Evolutionary conservation across 192 early-diverging fungal genomes (phyloP), one percentile per base, ranked within the genome.

Genomic region (Paraglomus occultum): DNA sequence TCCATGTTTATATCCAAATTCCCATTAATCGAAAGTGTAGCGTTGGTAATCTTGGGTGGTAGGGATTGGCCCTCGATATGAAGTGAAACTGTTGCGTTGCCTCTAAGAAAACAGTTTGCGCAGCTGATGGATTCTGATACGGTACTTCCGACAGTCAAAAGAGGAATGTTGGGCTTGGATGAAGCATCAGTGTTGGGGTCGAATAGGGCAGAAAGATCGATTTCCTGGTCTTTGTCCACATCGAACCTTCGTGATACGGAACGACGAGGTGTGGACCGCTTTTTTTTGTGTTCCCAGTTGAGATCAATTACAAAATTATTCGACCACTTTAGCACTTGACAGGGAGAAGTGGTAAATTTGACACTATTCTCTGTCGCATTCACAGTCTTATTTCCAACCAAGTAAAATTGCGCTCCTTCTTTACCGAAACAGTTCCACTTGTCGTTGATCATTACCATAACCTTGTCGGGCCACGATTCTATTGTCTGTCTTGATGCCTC

Each of bases 111-210:
- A 42, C 64, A 67, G 52, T 67, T 52, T 0, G 20, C 7, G n/a
- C 64, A 67, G 20, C 51, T 8, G 39, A 67, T 52, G n/a, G 64
- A 53, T 67, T 67, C 64, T 38, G 10, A 15, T 5, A 39, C 23
- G 43, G 40, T 51, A 9, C 22, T 48, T 3, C 8, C 39, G 8
- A 20, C 5, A 9, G 17, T 10, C 20, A 51, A 17, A 9, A 67
- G 22, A 43, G 49, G 48, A 51, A 67, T 8, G 17, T 67, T 67
- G 40, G 64, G 64, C 43, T 67, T 53, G 7, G 64, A 67, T 23
- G 64, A 44, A 52, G 31, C 42, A 10, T 49, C 64, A 38, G 64
- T 67, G 18, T 22, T 40, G 43, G 23, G 15, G 42, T 67, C 64
- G 44, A 52, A 67, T 67, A 67, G 52, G 43, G 52, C 9, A 42